Conservation (phyloP, 225 moss, liverwort and hornwort genomes). For the Rhytidiadelphus loreus region DNA sequence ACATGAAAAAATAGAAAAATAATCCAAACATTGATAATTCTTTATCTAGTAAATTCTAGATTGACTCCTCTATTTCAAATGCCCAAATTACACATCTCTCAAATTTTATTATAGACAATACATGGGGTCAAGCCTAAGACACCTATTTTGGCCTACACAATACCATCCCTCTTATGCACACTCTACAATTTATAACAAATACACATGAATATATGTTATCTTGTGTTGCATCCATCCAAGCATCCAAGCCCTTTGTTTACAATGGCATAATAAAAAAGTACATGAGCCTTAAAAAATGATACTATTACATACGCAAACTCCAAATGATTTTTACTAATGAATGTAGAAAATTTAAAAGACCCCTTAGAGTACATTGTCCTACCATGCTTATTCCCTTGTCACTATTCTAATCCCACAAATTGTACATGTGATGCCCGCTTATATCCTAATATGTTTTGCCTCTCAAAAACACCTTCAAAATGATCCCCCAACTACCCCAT, state of each 20-base stretch:
- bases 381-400: fast-evolving
- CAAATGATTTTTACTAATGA: neutral
- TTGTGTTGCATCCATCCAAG: no score
- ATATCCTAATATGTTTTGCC: fast-evolving
- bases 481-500: fast-evolving
- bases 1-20: neutral
- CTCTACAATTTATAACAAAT: neutral
- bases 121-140: fast-evolving
- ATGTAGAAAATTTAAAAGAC: neutral
- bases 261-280: fast-evolving
- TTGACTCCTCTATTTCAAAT: neutral
- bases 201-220: no score
- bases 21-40: neutral
- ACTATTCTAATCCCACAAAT: neutral
- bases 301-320: neutral
- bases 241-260: no score
- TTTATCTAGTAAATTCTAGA: fast-evolving
- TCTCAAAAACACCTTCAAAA: neutral
- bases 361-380: no score
- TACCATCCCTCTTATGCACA: neutral
- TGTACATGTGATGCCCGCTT: neutral
- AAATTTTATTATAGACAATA: neutral
- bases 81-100: neutral
- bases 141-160: fast-evolving
- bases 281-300: neutral